Evolutionary conservation across 1,139 yeast genomes (phyloP).

Genomic region (Yarrowia galli): DNA sequence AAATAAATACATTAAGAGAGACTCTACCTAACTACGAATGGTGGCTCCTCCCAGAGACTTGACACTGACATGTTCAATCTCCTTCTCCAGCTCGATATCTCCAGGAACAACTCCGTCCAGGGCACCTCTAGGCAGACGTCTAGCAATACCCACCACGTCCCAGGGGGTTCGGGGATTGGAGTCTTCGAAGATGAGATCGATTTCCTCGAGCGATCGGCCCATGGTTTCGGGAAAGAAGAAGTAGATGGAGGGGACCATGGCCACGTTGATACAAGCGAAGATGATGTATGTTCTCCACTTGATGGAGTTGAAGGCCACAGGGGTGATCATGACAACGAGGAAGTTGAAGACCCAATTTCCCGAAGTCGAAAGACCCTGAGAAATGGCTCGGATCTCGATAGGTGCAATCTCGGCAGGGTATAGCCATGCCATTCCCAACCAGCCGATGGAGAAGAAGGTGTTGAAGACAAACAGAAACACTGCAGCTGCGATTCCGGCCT

Average conservation of each 20-base stretch:
- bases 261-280: slow-evolving; percentile 55
- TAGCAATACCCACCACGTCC: slow-evolving; percentile 50
- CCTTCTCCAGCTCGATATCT: slow-evolving; percentile 3
- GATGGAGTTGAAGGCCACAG: slow-evolving; percentile 57
- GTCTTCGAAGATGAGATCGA: slow-evolving; percentile 43
- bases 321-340: slow-evolving; percentile 64
- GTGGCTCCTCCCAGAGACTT: neutral
- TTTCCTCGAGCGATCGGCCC: slow-evolving; percentile 65
- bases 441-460: slow-evolving; percentile 63
- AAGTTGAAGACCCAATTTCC: slow-evolving; percentile 61
- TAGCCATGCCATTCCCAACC: slow-evolving; percentile 60
- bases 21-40: neutral
- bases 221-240: slow-evolving; percentile 75
- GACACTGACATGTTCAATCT: neutral
- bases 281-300: slow-evolving; percentile 57
- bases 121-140: slow-evolving; percentile 37
- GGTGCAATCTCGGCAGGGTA: slow-evolving; percentile 56
- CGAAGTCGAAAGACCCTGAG: slow-evolving; percentile 62
- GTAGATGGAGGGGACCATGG: slow-evolving; percentile 43
- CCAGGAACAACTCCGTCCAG: neutral
- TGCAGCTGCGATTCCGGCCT: slow-evolving; percentile 49
- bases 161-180: slow-evolving; percentile 53
- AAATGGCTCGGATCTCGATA: slow-evolving; percentile 60
- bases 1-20: neutral
- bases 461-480: slow-evolving; percentile 63